Percentiles rank a stretch among this genome's conserved stretches.
These are phyloP conservation scores for Striga hermonthica DNA, from an alignment of 305 asterid genomes.

Conservation along the genomic window DNA sequence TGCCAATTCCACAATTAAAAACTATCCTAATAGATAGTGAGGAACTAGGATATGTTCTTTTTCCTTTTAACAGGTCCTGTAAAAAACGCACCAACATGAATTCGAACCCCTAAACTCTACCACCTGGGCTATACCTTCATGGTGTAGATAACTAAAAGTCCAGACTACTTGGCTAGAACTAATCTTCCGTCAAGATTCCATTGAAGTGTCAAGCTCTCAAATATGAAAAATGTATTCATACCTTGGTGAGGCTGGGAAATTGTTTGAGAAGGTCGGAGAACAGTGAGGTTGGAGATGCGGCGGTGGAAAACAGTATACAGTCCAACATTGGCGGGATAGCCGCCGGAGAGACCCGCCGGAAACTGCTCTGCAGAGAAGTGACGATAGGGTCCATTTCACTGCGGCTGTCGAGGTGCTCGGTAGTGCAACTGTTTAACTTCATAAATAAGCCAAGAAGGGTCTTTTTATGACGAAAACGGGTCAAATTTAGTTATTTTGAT, in stretches of 20 bases:
- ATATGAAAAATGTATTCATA: constrained; percentile 24
- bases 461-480: too few species aligned
- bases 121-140: too few species aligned
- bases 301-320: constrained; percentile 64
- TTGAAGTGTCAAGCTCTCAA: background rate
- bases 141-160: too few species aligned
- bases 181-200: too few species aligned
- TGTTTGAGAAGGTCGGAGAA: constrained; percentile 50
- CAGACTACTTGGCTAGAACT: too few species aligned
- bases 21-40: background rate
- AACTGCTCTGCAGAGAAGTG: constrained; percentile 59
- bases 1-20: constrained; percentile 3
- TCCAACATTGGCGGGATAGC: constrained; percentile 76
- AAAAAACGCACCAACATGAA: too few species aligned
- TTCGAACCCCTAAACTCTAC: too few species aligned
- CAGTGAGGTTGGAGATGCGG: constrained; percentile 59
- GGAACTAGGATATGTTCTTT: too few species aligned
- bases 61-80: too few species aligned
- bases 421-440: too few species aligned
- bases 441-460: too few species aligned
- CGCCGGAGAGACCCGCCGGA: constrained; percentile 67
- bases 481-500: too few species aligned
- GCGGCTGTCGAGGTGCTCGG: background rate
- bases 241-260: constrained; percentile 59
- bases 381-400: constrained; percentile 45